Evolutionary conservation across 2,329 filamentous ascomycete species (phyloP), one percentile per base, ranked within the genome.

Genomic region (Fusarium sp.): DNA sequence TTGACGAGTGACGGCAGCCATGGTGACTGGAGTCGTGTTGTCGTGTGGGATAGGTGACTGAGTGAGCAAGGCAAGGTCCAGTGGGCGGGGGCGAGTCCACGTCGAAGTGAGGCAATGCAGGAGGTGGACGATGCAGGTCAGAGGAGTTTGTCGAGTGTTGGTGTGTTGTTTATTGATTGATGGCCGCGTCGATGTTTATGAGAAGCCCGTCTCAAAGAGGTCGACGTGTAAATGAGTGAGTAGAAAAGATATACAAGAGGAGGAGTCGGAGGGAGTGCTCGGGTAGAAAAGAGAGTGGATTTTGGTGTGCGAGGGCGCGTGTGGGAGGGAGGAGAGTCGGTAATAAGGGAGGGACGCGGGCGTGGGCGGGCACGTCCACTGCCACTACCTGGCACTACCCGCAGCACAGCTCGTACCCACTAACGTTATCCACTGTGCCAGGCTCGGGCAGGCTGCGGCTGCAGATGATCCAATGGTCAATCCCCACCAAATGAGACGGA

Each of bases 1-100:
- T 84, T 94, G 92, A 79, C 93, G 90, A 72, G 87, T 84, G 71
- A 88, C 77, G 76, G 88, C 82, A 81, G 89, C 87, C 89, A 91
- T 91, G 78, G 79, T 80, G 80, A 48, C 43, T 48, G 43, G 41
- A 16, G 43, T 48, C 43, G 6, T 45, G 20, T 45, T 20, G 41
- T 31, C 41, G 43, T 35, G 67, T 71, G 61, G 56, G 48, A 9
- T 22, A 22, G 10, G 45, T 56, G 61, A 62, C 29, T 27, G 45
- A 50, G 45, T 29, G 45, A 27, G 22, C 45, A 50, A 50, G 61
- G 22, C 45, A 50, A 50, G 61, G 22, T 31, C 33, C 31, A 37
- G 29, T 27, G 33, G 45, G 16, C 35, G 45, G 33, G 52, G 20
- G 31, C 24, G 16, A 64, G 43, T 50, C 45, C 24, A 50, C 45